These are phyloP conservation scores for Globisporangium sylvaticum DNA, from an alignment of 352 stramenopile species.

Conservation along the genomic window DNA sequence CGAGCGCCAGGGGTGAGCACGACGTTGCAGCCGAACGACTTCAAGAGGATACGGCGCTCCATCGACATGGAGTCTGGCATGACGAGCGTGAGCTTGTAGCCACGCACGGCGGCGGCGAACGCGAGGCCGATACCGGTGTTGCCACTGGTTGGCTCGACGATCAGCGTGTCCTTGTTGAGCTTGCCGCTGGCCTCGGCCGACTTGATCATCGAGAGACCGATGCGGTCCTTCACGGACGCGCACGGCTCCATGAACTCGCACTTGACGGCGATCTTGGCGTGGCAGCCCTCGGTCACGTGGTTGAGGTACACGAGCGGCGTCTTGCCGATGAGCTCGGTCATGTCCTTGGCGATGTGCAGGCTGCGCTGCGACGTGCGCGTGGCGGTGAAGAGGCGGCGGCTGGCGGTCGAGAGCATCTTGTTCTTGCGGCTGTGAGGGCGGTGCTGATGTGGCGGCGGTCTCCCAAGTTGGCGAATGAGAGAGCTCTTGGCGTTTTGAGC, in stretches of 20 bases:
- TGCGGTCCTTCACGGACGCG: constrained; percentile 84
- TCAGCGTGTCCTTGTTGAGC: constrained; percentile 70
- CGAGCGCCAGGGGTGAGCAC: constrained; percentile 89
- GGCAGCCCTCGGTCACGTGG: constrained; percentile 65
- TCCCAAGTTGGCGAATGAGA: constrained; percentile 18
- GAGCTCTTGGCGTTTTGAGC: not conserved
- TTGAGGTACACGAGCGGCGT: constrained; percentile 94
- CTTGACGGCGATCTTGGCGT: constrained; percentile 87
- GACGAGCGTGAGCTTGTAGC: constrained; percentile 92
- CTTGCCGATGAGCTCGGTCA: constrained; percentile 94
- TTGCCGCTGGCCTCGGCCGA: constrained; percentile 65
- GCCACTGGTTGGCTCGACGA: constrained; percentile 93
- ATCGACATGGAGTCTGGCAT: constrained; percentile 96
- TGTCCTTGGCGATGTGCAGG: constrained; percentile 90
- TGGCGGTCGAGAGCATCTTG: constrained; percentile 18
- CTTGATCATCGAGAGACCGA: constrained; percentile 84
- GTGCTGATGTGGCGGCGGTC: not conserved
- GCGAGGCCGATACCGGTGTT: constrained; percentile 95
- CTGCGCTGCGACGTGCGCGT: constrained; percentile 35
- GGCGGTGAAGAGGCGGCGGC: constrained; percentile 25
- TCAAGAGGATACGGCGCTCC: constrained; percentile 94
- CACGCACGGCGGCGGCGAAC: constrained; percentile 86
- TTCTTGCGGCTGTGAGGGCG: not conserved
- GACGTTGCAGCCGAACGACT: constrained; percentile 90
- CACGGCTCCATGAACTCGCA: constrained; percentile 90